Conservation (phyloP, 345 rosid genomes). For the Corchorus capsularis region DNA sequence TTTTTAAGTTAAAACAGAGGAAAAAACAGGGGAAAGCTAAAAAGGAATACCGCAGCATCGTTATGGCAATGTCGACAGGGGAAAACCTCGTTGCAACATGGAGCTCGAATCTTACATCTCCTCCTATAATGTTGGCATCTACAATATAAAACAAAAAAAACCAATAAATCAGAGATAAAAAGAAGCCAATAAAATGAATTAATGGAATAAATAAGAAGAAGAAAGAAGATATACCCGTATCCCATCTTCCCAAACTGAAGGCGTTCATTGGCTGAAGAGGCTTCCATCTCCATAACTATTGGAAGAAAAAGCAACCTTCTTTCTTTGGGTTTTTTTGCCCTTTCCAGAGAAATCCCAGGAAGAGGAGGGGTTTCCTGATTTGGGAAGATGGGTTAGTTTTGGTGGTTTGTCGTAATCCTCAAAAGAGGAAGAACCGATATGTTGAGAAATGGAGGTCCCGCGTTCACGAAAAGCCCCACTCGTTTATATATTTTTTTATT, state of each 20-base stretch:
- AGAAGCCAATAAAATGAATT: not conserved
- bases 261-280: conserved; percentile 56
- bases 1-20: conserved; percentile 5
- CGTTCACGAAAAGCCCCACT: not conserved
- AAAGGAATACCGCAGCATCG: conserved; percentile 60
- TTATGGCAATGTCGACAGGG: conserved; percentile 95
- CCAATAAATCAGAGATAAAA: conserved; percentile 21
- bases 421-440: conserved; percentile 10
- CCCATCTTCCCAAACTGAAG: conserved; percentile 93
- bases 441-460: not conserved
- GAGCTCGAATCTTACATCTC: conserved; percentile 91
- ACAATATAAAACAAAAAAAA: not conserved
- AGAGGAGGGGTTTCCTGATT: conserved; percentile 30
- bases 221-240: conserved; percentile 54
- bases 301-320: conserved; percentile 8
- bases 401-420: conserved; percentile 19
- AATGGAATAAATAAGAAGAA: not conserved
- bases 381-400: conserved; percentile 28
- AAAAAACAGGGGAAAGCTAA: not conserved
- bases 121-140: conserved; percentile 95
- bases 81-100: conserved; percentile 93
- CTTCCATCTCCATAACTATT: conserved; percentile 59
- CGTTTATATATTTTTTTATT: not conserved
- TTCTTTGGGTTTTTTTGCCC: not conserved
- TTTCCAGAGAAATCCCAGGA: conserved; percentile 26